Percentiles rank a stretch among this genome's conserved stretches.
Conservation (phyloP, 768 basidiomycete genomes). For the Phaeotremella fagi region DNA sequence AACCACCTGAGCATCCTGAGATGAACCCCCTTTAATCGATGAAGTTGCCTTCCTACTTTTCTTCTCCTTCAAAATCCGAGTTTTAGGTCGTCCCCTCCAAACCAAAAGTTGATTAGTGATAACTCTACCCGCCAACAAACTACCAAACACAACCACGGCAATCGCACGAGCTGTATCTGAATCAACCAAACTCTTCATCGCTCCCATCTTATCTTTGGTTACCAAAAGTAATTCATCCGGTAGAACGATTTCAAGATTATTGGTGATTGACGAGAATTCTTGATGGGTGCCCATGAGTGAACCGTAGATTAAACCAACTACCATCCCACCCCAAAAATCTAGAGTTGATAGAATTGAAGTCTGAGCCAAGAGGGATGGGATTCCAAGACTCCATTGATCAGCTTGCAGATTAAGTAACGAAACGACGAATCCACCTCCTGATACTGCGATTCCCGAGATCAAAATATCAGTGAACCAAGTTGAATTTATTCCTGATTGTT, state of each 20-base stretch:
- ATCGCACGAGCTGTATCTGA: conserved; percentile 20
- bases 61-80: not conserved
- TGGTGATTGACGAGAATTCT: conserved; percentile 4
- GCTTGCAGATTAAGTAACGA: conserved; percentile 17
- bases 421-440: conserved; percentile 27
- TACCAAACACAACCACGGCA: conserved; percentile 20
- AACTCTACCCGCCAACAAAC: conserved; percentile 15
- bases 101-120: conserved; percentile 5
- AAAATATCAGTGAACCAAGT: conserved; percentile 3
- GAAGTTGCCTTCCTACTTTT: not conserved
- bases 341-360: conserved; percentile 25
- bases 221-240: conserved; percentile 10
- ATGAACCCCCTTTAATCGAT: not conserved
- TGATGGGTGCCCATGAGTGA: conserved; percentile 8
- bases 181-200: conserved; percentile 1
- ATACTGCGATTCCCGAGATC: conserved; percentile 22
- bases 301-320: conserved; percentile 19
- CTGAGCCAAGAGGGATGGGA: conserved; percentile 20
- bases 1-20: conserved; percentile 8
- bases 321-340: conserved; percentile 26
- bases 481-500: not conserved
- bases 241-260: conserved; percentile 3
- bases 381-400: conserved; percentile 22
- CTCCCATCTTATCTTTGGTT: not conserved
- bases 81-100: not conserved